These are phyloP conservation scores for Pseudogymnoascus sp. DNA, from an alignment of 2,329 filamentous ascomycete species.

Conservation along the genomic window DNA sequence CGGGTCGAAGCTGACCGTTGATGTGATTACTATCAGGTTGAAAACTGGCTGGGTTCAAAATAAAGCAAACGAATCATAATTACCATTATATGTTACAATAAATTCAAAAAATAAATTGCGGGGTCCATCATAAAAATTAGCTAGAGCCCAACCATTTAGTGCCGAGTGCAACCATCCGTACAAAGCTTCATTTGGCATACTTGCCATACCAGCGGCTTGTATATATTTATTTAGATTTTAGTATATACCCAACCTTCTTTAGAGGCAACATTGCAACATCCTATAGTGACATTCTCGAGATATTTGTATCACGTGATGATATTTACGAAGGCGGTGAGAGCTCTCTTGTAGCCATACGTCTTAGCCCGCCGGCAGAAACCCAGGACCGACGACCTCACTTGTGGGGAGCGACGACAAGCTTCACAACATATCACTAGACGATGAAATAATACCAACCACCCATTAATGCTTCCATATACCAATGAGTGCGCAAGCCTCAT, in stretches of 20 bases:
- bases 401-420: neutral
- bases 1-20: neutral
- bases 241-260: neutral
- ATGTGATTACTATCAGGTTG: neutral
- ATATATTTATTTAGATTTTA: neutral
- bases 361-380: neutral
- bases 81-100: neutral
- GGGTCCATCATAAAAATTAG: too few species aligned
- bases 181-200: neutral
- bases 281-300: too few species aligned
- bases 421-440: neutral
- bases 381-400: neutral
- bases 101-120: neutral
- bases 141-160: neutral
- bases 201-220: neutral
- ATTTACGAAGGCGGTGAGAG: neutral
- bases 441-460: neutral
- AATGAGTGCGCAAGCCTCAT: slow-evolving; percentile 9
- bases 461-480: slow-evolving; percentile 5
- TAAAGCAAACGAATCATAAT: neutral
- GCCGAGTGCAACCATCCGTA: neutral
- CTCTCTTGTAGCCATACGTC: neutral
- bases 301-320: neutral
- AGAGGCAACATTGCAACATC: too few species aligned
- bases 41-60: neutral